These are phyloP conservation scores for Fraxinus ornus DNA, from an alignment of 305 asterid species.

Conservation along the genomic window DNA sequence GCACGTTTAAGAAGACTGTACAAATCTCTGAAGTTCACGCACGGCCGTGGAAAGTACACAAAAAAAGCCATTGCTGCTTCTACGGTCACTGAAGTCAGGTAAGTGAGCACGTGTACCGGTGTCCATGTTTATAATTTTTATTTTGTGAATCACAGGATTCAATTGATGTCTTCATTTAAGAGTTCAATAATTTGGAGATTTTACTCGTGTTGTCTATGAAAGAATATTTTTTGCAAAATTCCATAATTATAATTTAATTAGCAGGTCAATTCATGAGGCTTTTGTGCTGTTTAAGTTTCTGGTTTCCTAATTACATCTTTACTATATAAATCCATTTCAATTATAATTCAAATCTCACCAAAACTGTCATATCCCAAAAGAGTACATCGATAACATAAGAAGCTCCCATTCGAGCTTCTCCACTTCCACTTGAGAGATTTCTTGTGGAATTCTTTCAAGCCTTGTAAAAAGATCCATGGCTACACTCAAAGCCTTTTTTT, in stretches of 20 bases:
- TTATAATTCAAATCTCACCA: neutral
- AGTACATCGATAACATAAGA: neutral
- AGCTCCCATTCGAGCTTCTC: neutral
- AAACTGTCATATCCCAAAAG: neutral
- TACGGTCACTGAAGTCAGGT: slow-evolving; percentile 91
- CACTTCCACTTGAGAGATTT: neutral
- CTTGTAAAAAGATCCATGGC: neutral
- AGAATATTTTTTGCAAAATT: neutral
- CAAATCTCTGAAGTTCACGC: slow-evolving; percentile 89
- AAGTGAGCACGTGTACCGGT: neutral
- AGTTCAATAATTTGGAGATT: neutral
- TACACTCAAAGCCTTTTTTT: neutral
- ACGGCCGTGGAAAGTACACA: slow-evolving; percentile 87
- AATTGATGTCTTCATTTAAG: neutral
- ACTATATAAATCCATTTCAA: neutral
- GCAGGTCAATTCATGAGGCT: neutral
- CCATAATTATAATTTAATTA: neutral
- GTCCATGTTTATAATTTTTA: neutral
- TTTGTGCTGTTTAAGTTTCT: neutral
- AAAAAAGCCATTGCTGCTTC: slow-evolving; percentile 59
- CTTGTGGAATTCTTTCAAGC: neutral
- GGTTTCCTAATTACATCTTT: neutral
- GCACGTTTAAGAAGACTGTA: slow-evolving; percentile 87
- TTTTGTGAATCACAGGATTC: neutral
- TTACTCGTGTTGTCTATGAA: neutral